Conservation (phyloP, 176 grass and related monocot species). For the Olyra latifolia region DNA sequence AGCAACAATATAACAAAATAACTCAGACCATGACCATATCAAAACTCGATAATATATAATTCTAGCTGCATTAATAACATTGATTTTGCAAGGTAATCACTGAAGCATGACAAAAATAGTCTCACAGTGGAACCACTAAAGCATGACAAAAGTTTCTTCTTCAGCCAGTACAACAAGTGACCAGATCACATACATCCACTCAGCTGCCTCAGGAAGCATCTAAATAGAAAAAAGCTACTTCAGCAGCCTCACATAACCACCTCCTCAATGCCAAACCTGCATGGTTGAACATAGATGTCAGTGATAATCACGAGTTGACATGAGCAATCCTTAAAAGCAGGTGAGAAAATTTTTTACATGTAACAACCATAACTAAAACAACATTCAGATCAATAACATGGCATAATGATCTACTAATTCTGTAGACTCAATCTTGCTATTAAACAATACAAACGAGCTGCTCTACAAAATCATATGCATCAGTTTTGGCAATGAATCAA, state of each 20-base stretch:
- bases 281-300: background rate
- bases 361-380: background rate
- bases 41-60: background rate
- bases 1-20: background rate
- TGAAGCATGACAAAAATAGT: slow-evolving; percentile 33
- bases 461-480: background rate
- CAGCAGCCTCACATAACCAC: slow-evolving; percentile 22
- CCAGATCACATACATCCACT: background rate
- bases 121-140: slow-evolving; percentile 16
- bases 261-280: slow-evolving; percentile 19
- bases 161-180: slow-evolving; percentile 24
- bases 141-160: slow-evolving; percentile 40
- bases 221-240: slow-evolving; percentile 28
- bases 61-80: slow-evolving; percentile 32
- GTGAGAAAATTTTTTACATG: background rate
- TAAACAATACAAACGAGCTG: background rate
- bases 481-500: background rate
- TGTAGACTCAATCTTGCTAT: background rate
- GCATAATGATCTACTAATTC: background rate
- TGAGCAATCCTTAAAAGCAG: background rate
- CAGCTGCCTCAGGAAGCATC: slow-evolving; percentile 19
- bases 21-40: background rate
- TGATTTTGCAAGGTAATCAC: slow-evolving; percentile 10
- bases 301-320: background rate
- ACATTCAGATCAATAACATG: background rate